phyloP scores from a whole-genome alignment of 1,284 basidiomycete species.

The Fomitopsis betulina region DNA sequence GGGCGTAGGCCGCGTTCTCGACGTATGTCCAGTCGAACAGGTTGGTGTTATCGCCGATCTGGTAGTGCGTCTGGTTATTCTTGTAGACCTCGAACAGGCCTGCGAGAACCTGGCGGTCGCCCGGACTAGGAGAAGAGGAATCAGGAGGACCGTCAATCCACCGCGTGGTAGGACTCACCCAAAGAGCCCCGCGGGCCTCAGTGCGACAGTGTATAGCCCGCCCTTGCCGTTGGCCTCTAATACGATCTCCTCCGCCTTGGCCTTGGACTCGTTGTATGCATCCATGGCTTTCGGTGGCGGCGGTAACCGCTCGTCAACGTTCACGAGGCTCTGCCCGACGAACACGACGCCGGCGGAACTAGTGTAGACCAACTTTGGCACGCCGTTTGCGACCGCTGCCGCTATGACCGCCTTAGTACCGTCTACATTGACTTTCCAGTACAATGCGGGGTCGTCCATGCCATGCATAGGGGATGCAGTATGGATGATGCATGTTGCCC shows the following conservation, averaged over 20 bases:
- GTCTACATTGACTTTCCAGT: conserved; percentile 92
- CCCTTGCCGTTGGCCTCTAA: conserved; percentile 82
- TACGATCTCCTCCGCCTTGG: conserved; percentile 82
- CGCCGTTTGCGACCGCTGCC: conserved; percentile 67
- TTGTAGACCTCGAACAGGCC: conserved; percentile 83
- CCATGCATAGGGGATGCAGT: conserved; percentile 90
- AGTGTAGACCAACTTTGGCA: conserved; percentile 92
- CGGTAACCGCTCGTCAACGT: conserved; percentile 87
- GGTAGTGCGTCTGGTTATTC: conserved; percentile 84
- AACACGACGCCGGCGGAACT: conserved; percentile 94
- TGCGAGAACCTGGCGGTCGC: conserved; percentile 85
- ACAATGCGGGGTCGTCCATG: conserved; percentile 68
- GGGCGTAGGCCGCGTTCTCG: conserved; percentile 92
- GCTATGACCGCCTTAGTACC: conserved; percentile 87
- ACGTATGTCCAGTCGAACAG: conserved; percentile 98
- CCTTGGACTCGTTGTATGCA: conserved; percentile 97
- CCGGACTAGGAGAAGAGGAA: conserved; percentile 53
- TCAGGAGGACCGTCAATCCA: neutral
- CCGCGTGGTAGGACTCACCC: conserved; percentile 50
- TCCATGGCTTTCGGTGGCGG: conserved; percentile 79
- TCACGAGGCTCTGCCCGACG: conserved; percentile 77
- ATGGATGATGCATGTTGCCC: conserved; percentile 88
- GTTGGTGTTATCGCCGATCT: conserved; percentile 93
- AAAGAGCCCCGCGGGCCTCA: conserved; percentile 96
- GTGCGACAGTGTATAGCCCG: conserved; percentile 83